Conservation (phyloP, 768 basidiomycete genomes). For the Boletus pseudopeckii region DNA sequence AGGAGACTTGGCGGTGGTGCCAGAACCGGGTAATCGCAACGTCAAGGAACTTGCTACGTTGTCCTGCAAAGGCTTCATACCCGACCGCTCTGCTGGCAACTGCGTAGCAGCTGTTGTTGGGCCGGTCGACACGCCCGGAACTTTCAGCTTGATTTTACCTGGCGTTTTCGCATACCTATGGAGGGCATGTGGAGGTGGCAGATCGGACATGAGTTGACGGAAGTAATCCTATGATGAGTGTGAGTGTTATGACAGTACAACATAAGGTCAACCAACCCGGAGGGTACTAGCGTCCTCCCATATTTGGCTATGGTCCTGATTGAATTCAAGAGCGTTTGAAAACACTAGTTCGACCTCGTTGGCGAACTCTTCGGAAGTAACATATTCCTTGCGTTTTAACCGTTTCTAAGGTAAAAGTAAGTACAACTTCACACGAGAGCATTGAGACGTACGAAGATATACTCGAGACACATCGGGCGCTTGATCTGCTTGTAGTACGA, state of each 20-base stretch:
- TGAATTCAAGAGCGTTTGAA: slow-evolving; percentile 84
- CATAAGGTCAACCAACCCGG: slow-evolving; percentile 43
- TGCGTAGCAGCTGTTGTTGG: slow-evolving; percentile 16
- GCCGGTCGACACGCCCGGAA: slow-evolving; percentile 40
- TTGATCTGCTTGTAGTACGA: slow-evolving; percentile 78
- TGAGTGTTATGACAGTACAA: slow-evolving; percentile 8
- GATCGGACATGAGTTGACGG: slow-evolving; percentile 70
- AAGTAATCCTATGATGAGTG: slow-evolving; percentile 57
- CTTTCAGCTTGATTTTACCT: slow-evolving; percentile 72
- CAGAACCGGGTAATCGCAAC: slow-evolving; percentile 23
- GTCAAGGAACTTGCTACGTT: slow-evolving; percentile 17
- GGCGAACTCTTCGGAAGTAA: slow-evolving; percentile 63
- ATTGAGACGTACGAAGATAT: slow-evolving; percentile 60
- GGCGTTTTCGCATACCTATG: slow-evolving; percentile 56
- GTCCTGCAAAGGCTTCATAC: slow-evolving; percentile 18
- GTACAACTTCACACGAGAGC: not conserved
- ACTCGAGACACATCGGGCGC: slow-evolving; percentile 73
- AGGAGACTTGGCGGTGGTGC: slow-evolving; percentile 18
- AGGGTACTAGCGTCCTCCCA: slow-evolving; percentile 75
- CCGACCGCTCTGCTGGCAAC: slow-evolving; percentile 9
- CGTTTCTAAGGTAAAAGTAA: slow-evolving; percentile 53
- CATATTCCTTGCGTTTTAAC: slow-evolving; percentile 78
- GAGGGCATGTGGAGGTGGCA: slow-evolving; percentile 64
- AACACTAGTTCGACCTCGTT: slow-evolving; percentile 89
- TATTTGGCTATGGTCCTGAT: slow-evolving; percentile 78